A percentile compares a stretch with the other conserved stretches of the same genome.
Evolutionary conservation across 2,329 filamentous ascomycete species (phyloP).

Genomic region (Pleurostoma richardsiae): DNA sequence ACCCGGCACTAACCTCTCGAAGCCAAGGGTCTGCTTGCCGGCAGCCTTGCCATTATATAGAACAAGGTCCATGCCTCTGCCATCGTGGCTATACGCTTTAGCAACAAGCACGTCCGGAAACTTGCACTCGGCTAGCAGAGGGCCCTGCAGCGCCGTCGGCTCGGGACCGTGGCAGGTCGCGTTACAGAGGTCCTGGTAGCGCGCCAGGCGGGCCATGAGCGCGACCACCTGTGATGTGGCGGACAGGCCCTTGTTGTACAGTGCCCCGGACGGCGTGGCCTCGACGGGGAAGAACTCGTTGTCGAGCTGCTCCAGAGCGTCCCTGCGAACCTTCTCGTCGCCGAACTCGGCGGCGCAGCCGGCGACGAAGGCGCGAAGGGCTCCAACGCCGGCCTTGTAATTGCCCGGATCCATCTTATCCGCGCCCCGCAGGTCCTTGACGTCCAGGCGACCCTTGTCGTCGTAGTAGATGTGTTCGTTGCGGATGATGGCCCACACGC

Average conservation of each 20-base stretch:
- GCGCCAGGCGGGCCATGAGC: neutral
- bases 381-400: neutral
- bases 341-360: neutral
- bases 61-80: neutral
- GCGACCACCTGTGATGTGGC: neutral
- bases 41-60: neutral
- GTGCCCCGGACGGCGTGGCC: neutral
- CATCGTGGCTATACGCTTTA: neutral
- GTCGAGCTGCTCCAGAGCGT: neutral
- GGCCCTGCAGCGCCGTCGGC: neutral
- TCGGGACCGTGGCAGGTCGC: neutral
- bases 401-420: neutral
- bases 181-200: neutral
- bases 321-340: neutral
- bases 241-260: neutral
- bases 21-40: neutral
- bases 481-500: constrained; percentile 13
- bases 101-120: neutral
- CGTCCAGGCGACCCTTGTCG: constrained; percentile 3
- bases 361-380: neutral
- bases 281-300: neutral
- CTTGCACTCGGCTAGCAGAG: neutral
- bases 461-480: constrained; percentile 20
- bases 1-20: neutral
- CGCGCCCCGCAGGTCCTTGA: neutral